Base-by-base conservation (phyloP, 1,139 yeast species). In the Scheffersomyces cryptocercus region DNA sequence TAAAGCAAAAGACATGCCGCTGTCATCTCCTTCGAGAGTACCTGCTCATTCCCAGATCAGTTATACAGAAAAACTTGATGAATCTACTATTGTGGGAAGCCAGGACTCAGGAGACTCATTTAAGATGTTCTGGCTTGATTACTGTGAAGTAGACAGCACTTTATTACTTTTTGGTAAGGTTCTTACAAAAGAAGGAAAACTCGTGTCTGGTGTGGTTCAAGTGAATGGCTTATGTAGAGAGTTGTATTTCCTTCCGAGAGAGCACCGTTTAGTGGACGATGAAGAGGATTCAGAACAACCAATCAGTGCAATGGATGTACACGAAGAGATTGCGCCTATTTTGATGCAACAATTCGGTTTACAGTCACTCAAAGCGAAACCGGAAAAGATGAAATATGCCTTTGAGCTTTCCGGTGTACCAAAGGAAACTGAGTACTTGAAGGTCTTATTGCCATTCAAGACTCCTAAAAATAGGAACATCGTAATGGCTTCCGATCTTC, bases 91-190 rank as follows among this genome's bases (percentile, higher is more conserved):
- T 37, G 64, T 81, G 16, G 61, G 69, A 2, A 67, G 65, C 14
- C 59, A 65, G 3, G 68, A 67, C 1, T 73, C 75, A 2, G 46
- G 56, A 13, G 77, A 73, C 39, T 60, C 76, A 3, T 75, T 90
- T 58, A 79, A 81, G 55, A 84, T 93, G 83, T 93, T 79, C 61
- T 95, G 98, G 98, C 68, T 87, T 33, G 99, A 95, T 62, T 90
- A 83, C 62, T 77, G 87, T 36, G 98, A 93, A 59, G 79, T 85
- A 15, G 89, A 85, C 45, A 77, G 78, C 50, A 68, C 83, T 0
- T 67, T 95, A 36, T 67, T 89, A 13, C 71, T 93, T n/a, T 93
- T 87, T 61, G 99, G 99, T 41, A 90, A 90, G 59, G 75, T 85
- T 8, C 69, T 74, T 48, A 75, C 90, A 4, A 71, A 73, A 28